Evolutionary conservation across 371 early-diverging fungal genomes (phyloP), one percentile per base, ranked within the genome.

Genomic region (Mortierella sp.): DNA sequence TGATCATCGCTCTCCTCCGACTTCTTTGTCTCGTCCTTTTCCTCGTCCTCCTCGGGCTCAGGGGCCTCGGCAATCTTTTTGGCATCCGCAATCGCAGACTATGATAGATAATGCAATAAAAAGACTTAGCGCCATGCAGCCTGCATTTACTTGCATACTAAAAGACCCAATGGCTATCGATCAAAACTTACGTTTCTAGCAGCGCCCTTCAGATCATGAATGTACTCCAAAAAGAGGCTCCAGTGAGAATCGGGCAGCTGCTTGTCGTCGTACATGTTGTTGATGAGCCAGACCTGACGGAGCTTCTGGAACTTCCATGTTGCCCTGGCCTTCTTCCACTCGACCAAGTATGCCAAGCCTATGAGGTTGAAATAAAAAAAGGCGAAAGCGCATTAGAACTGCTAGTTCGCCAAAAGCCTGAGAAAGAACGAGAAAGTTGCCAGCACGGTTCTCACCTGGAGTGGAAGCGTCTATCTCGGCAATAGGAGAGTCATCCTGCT

Each of bases 281-380:
- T 88, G 78, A 94, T 82, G 55, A 93, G 79, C 93, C 94, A 93
- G 19, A 90, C 90, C 74, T 94, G 94, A 50, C 89, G 88, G 48
- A 92, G 80, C 74, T 93, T 94, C 79, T 90, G 90, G 69, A 94
- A 94, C 70, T 93, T 94, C 94, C 94, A 94, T 48, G 79, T 75
- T 14, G 70, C 76, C 55, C 76, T 78, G 37, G 79, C 76, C 70
- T 70, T 72, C 76, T 86, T 86, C 86, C 86, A 86, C 34, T 81
- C 86, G 10, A 86, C 77, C 54, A 86, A 55, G 54, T 86, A 86
- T 69, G 75, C 75, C 64, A 85, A 74, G 16, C 85, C 85, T 84
- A 73, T 9, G 13, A 28, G 0, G 31, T 53, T 40, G 37, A 28
- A 44, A 69, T 34, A 67, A 70, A 59, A 55, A 40, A 40, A 4